These are phyloP conservation scores for Vitis hybrid DNA, from an alignment of 177 flowering plant species.

Conservation along the genomic window DNA sequence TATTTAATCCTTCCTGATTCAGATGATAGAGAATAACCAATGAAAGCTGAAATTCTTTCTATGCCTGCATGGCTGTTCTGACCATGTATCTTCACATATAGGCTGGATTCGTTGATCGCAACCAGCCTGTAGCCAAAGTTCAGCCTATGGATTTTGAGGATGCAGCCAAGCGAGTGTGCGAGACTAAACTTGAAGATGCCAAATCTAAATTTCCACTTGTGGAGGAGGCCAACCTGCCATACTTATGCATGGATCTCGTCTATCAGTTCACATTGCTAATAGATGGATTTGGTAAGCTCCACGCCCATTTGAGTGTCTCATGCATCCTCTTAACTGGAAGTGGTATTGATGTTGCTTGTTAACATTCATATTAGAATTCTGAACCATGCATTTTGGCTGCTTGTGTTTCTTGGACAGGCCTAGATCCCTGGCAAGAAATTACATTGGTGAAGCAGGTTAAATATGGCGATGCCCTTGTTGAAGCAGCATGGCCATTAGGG, in stretches of 20 bases:
- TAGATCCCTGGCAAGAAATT: slow-evolving; percentile 72
- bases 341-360: neutral
- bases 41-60: neutral
- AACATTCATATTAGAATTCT: neutral
- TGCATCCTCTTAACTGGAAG: neutral
- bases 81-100: slow-evolving; percentile 20
- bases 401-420: slow-evolving; percentile 35
- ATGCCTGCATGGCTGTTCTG: neutral
- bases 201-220: slow-evolving; percentile 54
- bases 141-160: slow-evolving; percentile 65
- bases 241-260: slow-evolving; percentile 90
- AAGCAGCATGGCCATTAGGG: slow-evolving; percentile 98
- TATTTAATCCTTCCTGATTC: slow-evolving; percentile 19
- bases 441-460: slow-evolving; percentile 79
- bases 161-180: slow-evolving; percentile 84
- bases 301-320: neutral
- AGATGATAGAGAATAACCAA: slow-evolving; percentile 2
- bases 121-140: slow-evolving; percentile 65
- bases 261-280: slow-evolving; percentile 84
- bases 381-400: neutral
- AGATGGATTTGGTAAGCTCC: slow-evolving; percentile 81
- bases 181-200: slow-evolving; percentile 56
- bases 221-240: slow-evolving; percentile 67
- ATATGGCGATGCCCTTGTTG: slow-evolving; percentile 55
- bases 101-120: slow-evolving; percentile 83